These are phyloP conservation scores for Volvox africanus DNA, from an alignment of 139 green algal species.

Conservation along the genomic window DNA sequence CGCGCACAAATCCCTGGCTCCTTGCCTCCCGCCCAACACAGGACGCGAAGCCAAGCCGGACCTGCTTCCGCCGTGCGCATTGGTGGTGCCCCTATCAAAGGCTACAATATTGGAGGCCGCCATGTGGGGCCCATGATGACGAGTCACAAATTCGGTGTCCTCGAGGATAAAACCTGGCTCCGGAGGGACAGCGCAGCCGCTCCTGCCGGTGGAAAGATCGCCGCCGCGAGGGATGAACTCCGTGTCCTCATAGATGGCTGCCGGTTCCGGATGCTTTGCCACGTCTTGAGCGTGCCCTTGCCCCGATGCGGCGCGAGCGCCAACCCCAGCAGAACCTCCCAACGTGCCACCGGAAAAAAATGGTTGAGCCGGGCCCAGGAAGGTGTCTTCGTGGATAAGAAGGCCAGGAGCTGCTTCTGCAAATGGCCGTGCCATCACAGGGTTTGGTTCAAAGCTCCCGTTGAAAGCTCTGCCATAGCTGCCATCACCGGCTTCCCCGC, in stretches of 20 bases:
- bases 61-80: too few species aligned
- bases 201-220: not conserved
- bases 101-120: not conserved
- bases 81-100: not conserved
- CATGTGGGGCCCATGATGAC: not conserved
- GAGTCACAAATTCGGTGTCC: slow-evolving; percentile 61
- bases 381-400: slow-evolving; percentile 39
- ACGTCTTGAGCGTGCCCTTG: not conserved
- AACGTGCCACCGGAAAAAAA: not conserved
- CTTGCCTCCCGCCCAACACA: too few species aligned
- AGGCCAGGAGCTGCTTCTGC: not conserved
- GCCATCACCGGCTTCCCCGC: not conserved
- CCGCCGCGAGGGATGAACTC: slow-evolving; percentile 10
- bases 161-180: slow-evolving; percentile 40
- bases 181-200: not conserved
- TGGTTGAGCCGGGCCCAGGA: slow-evolving; percentile 43
- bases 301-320: not conserved
- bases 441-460: not conserved
- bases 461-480: not conserved
- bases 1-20: not conserved
- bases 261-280: not conserved
- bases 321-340: not conserved
- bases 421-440: not conserved
- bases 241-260: slow-evolving; percentile 51
- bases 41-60: not conserved